Evolutionary conservation across 495 filamentous ascomycete genomes (phyloP), one percentile per base, ranked within the genome.

Genomic region (Aspergillus nidulans): DNA sequence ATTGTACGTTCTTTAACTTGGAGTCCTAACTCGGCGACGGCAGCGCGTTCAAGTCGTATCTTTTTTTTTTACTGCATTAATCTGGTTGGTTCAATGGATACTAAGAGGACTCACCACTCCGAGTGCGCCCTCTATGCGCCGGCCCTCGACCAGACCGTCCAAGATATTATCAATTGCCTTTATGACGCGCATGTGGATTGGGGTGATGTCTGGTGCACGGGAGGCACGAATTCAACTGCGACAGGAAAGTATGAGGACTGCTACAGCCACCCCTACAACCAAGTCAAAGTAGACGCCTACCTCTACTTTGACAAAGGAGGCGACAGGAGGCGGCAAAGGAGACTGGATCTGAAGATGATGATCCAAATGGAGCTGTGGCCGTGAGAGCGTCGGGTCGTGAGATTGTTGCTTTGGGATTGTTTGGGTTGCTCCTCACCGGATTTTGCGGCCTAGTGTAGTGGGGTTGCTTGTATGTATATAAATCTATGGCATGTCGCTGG

Each of bases 61-160:
- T n/a, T n/a, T n/a, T n/a, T n/a, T n/a, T n/a, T n/a, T n/a, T n/a
- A n/a, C n/a, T n/a, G n/a, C n/a, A n/a, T n/a, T n/a, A n/a, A n/a
- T n/a, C n/a, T n/a, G n/a, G n/a, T n/a, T n/a, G n/a, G n/a, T n/a
- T n/a, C n/a, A n/a, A n/a, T n/a, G n/a, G n/a, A n/a, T n/a, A 12
- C 30, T 12, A 12, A 10, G 30, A 6, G 15, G 9, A 12, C 10
- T 12, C 50, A 56, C 75, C 24, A 81, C 65, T 18, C 78, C 66
- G 48, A 75, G 73, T 4, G 77, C 63, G 55, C 76, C 68, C 45
- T 71, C 58, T 53, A 67, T 49, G 55, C 48, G 47, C 59, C 54
- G 1, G 58, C 58, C 10, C 42, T 63, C 1, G 58, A 55, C 36
- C 61, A 63, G 36, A 49, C 63, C 13, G 46, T 62, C n/a, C 59